Percentiles rank a stretch among this genome's conserved stretches.
phyloP scores from a whole-genome alignment of 352 stramenopile genomes.

The Globisporangium camurandrum region DNA sequence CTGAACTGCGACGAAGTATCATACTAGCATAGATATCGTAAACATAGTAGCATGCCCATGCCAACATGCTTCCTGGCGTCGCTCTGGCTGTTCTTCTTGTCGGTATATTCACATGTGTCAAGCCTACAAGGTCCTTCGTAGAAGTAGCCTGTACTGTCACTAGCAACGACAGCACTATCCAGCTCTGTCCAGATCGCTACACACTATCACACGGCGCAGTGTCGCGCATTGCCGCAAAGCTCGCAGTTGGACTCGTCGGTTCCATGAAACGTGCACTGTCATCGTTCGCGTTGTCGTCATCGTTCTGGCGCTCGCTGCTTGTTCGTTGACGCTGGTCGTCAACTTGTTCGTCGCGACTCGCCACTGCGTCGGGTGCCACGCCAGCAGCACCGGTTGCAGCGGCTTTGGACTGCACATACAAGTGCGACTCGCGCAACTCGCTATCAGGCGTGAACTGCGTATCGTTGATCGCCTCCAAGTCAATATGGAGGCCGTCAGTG shows the following conservation, averaged over 20 bases:
- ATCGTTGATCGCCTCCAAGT: constrained; percentile 45
- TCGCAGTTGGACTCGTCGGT: not conserved
- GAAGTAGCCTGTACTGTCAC: too few species aligned
- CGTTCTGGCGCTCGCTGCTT: not conserved
- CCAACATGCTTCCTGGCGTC: too few species aligned
- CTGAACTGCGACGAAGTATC: not conserved
- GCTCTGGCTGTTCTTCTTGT: too few species aligned
- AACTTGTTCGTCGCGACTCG: not conserved
- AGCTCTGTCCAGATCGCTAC: too few species aligned
- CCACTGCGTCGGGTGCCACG: not conserved
- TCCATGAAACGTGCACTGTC: not conserved
- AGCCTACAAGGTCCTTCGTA: too few species aligned
- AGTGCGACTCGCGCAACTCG: constrained; percentile 19
- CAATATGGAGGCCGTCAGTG: constrained; percentile 41
- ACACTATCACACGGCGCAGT: too few species aligned
- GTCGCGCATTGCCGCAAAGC: not conserved
- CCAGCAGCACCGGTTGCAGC: too few species aligned
- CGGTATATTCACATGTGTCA: too few species aligned
- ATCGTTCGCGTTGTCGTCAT: not conserved
- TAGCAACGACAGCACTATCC: too few species aligned
- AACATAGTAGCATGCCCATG: too few species aligned
- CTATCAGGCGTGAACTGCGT: constrained; percentile 26
- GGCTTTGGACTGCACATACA: constrained; percentile 6
- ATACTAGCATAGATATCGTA: too few species aligned
- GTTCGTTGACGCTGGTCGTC: too few species aligned